Conservation (phyloP, 2,329 filamentous ascomycete species). For the Emmonsiellopsis sp. region DNA sequence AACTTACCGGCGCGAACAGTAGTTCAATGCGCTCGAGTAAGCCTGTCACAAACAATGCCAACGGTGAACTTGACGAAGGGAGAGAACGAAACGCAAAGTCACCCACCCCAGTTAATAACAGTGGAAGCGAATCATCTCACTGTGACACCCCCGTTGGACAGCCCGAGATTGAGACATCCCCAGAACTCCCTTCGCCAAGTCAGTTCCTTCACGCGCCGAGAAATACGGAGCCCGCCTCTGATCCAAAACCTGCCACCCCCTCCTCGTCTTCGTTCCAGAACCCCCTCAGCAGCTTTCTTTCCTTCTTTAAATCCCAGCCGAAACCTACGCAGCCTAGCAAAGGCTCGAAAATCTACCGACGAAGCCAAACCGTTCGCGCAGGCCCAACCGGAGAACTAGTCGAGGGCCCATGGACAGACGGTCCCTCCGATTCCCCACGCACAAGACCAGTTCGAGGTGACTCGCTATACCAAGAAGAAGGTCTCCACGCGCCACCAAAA, state of each 20-base stretch:
- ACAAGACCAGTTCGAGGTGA: constrained; percentile 39
- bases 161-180: constrained; percentile 8
- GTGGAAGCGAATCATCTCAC: background rate
- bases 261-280: constrained; percentile 28
- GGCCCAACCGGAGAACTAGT: background rate
- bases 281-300: constrained; percentile 58
- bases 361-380: constrained; percentile 62
- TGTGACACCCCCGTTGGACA: too few relatives aligned
- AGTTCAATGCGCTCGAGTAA: constrained; percentile 33
- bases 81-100: constrained; percentile 1
- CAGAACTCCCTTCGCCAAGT: constrained; percentile 9
- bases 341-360: constrained; percentile 57
- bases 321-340: constrained; percentile 41
- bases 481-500: constrained; percentile 64
- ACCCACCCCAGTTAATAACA: background rate
- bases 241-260: constrained; percentile 14
- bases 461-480: constrained; percentile 40
- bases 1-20: constrained; percentile 64
- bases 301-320: constrained; percentile 58
- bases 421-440: constrained; percentile 8
- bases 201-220: constrained; percentile 12
- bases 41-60: constrained; percentile 1
- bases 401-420: background rate
- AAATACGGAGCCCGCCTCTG: constrained; percentile 20
- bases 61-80: constrained; percentile 4